Base-by-base conservation (phyloP, 1,139 yeast genomes). In the Geotrichum australiense region DNA sequence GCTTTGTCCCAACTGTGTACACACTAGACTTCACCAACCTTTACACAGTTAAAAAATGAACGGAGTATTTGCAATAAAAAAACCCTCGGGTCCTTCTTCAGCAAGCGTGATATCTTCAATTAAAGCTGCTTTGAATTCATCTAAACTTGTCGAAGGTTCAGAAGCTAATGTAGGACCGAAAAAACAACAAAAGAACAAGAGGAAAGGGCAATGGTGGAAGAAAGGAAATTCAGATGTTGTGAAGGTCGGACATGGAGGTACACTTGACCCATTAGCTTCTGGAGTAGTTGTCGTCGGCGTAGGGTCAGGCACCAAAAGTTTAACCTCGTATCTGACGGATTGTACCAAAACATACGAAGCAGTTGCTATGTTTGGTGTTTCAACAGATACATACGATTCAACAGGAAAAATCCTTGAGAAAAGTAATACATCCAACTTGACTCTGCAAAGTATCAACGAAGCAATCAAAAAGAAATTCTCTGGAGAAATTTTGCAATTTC, bases 201-300 rank as follows among this genome's bases (percentile, higher is more conserved):
- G 38, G 18, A 65, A 59, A 43, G 58, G 64, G 38, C 50, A 59
- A 22, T 55, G 54, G 36, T 26, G 21, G 15, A 41, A 41, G 23
- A 41, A 37, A 22, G 21, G 21, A 11, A 25, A 37, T 20, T 38
- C 31, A 21, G 45, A 41, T 28, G 35, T 28, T 15, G 45, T 89
- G 23, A 91, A 93, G 57, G 81, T 91, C 67, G 99, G 99, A 1
- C 99, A 93, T 62, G 99, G 98, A 5, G 99, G 99, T 5, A 91
- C 99, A 0, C 68, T 93, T 35, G 99, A 93, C 57, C 97, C 97
- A 0, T 63, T 86, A 44, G 99, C 99, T 0, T 78, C 87, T 23
- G 99, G 99, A 6, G 91, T 91, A 1, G 62, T 91, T 46, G 93
- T 93, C 1, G 72, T 93, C 46, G 99, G 98, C 3, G 75, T 93